Evolutionary conservation across 805 yeast genomes (phyloP).

Genomic region (Wickerhamomyces queroliae): DNA sequence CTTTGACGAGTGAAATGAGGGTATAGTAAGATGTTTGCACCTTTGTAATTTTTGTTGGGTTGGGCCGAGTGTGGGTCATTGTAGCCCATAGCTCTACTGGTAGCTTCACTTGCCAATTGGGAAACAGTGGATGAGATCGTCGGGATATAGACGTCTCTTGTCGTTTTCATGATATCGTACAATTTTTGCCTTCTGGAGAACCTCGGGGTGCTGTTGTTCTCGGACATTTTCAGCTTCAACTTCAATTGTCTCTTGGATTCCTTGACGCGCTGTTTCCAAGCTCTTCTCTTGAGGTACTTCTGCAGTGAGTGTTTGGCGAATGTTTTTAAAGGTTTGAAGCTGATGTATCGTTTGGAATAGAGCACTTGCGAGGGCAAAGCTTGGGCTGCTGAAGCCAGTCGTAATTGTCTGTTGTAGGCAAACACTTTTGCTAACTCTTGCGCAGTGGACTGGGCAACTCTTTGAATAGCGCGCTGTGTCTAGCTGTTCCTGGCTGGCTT

Average conservation of each 20-base stretch:
- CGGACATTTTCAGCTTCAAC: background rate
- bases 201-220: background rate
- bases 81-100: conserved; percentile 16
- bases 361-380: background rate
- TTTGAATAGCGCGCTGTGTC: too few species aligned
- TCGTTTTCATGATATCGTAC: conserved; percentile 44
- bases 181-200: conserved; percentile 37
- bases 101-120: conserved; percentile 42
- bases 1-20: conserved; percentile 45
- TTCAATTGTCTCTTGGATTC: background rate
- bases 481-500: too few species aligned
- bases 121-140: conserved; percentile 40
- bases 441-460: too few species aligned
- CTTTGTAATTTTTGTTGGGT: conserved; percentile 30
- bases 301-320: background rate
- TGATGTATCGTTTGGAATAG: background rate
- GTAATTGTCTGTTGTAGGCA: background rate
- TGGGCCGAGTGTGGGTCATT: conserved; percentile 4
- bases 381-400: background rate
- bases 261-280: background rate
- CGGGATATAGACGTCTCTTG: conserved; percentile 55
- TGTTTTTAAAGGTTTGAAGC: background rate
- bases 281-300: background rate
- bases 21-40: conserved; percentile 55
- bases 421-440: background rate